phyloP scores from a whole-genome alignment of 768 basidiomycete genomes.

The Strobilomyces confusus region DNA sequence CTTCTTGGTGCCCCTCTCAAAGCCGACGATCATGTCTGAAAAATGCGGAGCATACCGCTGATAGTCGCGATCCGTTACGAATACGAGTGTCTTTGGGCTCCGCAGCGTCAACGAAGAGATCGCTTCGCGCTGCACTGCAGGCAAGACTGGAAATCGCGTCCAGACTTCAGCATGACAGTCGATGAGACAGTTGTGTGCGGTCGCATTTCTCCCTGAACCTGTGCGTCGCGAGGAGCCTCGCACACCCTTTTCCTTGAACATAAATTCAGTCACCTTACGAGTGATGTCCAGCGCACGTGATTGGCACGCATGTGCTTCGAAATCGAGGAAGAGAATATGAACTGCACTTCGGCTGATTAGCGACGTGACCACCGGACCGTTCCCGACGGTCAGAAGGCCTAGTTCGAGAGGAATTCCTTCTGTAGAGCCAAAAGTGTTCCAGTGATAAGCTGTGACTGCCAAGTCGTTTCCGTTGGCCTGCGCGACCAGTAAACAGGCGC shows the following conservation, averaged over 20 bases:
- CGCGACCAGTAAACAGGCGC: conserved; percentile 44
- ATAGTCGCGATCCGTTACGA: conserved; percentile 38
- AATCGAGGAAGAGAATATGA: conserved; percentile 42
- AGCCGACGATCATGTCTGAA: not conserved
- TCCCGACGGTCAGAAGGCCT: conserved; percentile 21
- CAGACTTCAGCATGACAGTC: conserved; percentile 56
- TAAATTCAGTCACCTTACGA: not conserved
- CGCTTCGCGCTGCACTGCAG: conserved; percentile 47
- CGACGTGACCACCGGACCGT: conserved; percentile 39
- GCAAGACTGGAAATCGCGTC: conserved; percentile 56
- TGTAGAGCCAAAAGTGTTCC: conserved; percentile 52
- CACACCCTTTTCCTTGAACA: conserved; percentile 13
- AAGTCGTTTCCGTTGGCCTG: conserved; percentile 16
- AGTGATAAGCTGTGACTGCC: conserved; percentile 45
- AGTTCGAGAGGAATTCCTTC: conserved; percentile 40
- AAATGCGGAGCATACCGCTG: conserved; percentile 40
- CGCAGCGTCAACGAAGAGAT: conserved; percentile 34
- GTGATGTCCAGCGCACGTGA: conserved; percentile 44
- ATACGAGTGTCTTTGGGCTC: conserved; percentile 35
- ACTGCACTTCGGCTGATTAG: conserved; percentile 39
- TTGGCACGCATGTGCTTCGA: conserved; percentile 25
- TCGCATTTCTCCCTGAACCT: conserved; percentile 3
- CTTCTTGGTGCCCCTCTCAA: not conserved
- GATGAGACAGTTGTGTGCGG: conserved; percentile 47
- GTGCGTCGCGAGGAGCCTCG: conserved; percentile 13